These are phyloP conservation scores for Crithidia expoeki DNA, from an alignment of 208 protist genomes.

Conservation along the genomic window DNA sequence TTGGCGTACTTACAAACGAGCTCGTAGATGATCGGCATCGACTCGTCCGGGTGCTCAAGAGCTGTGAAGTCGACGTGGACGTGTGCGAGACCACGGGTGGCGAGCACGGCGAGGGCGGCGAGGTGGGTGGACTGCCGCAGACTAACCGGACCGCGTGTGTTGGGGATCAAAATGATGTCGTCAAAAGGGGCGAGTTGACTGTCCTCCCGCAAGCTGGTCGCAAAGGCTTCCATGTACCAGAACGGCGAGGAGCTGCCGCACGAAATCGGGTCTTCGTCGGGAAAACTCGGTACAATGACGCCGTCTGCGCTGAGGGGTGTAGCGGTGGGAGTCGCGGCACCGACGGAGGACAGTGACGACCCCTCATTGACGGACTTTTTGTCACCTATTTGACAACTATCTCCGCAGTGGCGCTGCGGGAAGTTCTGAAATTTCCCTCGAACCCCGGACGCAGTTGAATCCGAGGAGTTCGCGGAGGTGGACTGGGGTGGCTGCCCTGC, in stretches of 20 bases:
- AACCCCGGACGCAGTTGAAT: not conserved
- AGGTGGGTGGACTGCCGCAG: conserved; percentile 82
- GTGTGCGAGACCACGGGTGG: conserved; percentile 65
- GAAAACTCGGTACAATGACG: not conserved
- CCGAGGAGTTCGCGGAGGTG: not conserved
- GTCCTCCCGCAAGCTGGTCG: conserved; percentile 57
- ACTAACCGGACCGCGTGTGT: conserved; percentile 83
- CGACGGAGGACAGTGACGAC: not conserved
- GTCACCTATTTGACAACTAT: too few species aligned
- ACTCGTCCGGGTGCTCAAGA: conserved; percentile 86
- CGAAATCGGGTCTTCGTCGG: conserved; percentile 12
- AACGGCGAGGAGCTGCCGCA: conserved; percentile 32
- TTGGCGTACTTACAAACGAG: conserved; percentile 79
- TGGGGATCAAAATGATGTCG: conserved; percentile 86
- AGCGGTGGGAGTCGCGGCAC: not conserved
- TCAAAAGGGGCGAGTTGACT: conserved; percentile 85
- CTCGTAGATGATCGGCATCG: conserved; percentile 83
- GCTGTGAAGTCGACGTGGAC: conserved; percentile 90
- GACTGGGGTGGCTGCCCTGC: not conserved
- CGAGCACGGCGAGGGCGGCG: conserved; percentile 79
- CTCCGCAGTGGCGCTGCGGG: not conserved
- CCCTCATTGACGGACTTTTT: not conserved
- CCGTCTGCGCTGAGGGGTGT: not conserved
- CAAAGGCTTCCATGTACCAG: conserved; percentile 78
- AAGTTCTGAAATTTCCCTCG: not conserved